Evolutionary conservation across 352 stramenopile genomes (phyloP), one percentile per base, ranked within the genome.

Genomic region (Detonula confervacea): DNA sequence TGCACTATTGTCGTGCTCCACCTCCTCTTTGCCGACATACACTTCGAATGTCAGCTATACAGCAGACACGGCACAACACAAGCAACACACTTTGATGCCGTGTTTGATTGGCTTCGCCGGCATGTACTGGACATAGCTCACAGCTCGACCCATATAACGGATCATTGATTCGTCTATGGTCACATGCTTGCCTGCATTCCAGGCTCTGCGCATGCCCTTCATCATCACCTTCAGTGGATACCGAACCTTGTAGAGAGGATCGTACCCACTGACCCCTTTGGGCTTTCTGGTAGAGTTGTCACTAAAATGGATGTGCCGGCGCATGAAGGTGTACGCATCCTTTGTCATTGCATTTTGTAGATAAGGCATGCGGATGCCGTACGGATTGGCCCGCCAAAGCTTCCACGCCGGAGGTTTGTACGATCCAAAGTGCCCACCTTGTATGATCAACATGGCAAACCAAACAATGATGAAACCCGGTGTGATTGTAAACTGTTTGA

Each of bases 61-160:
- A 20, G 37, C 54, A 59, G 77, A 55, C 12, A 44, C 7, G n/a
- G 71, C 54, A 70, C 73, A 85, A 57, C 70, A 85, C 0, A 73
- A 37, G 12, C 20, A 42, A 69, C 72, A 81, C 0, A 85, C 71
- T 57, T 85, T 81, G 27, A 81, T 81, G 0, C 71, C 64, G 46
- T 72, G 69, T 44, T 77, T 77, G 61, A 77, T 72, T 1, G 69
- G 69, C 33, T 77, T 77, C 1, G 56, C 44, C 0, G 57, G 69
- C 61, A 77, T 77, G 46, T 64, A 77, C 25, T 77, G 69, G 9
- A 77, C 44, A n/a, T 63, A 77, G 12, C 29, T 30, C 1, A 71
- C 57, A 1, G 51, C 47, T 0, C 42, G 49, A 14, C 57, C 69
- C 59, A 49, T 72, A 20, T 77, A 77, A 25, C 54, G 63, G 22